Evolutionary conservation across 2,329 filamentous ascomycete genomes (phyloP), one percentile per base, ranked within the genome.

Genomic region (Alternaria sp.): DNA sequence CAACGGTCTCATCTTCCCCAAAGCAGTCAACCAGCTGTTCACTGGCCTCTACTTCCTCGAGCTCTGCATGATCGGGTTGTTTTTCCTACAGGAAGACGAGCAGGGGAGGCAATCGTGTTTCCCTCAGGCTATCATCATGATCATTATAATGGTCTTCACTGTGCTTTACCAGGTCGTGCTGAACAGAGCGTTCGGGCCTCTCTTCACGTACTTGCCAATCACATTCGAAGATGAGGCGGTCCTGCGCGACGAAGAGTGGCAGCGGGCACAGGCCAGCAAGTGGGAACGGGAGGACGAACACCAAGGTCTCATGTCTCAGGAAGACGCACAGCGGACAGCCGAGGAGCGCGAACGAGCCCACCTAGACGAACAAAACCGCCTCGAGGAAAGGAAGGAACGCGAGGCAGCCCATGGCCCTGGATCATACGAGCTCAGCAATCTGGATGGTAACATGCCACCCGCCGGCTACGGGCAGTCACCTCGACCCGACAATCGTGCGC

Each of bases 1-100:
- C 0, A 96, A 96, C 44, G 96, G 96, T 46, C 86, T 98, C 2
- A 83, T 98, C 55, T 99, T 97, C 73, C 96, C 96, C 0, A 88
- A 90, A 37, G 96, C 96, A 1, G 92, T 98, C 81, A 97, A 97
- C 75, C 95, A 97, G 77, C 92, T 96, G 0, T 98, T 99, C 75
- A 96, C 93, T 0, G 96, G 96, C 0, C 83, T 99, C 0, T 99
- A 99, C 74, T 89, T 97, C 65, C 96, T 99, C 90, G 94, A 98
- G 75, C 84, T 97, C 3, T 94, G 91, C 71, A 85, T 98, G 60
- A 90, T 97, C 47, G 96, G 94, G 37, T 84, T 97, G 21, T 98
- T 98, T 81, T 94, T 97, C 81, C 84, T 97, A 21, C 88, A 91
- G 3, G 77, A 84, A 41, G 86, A 94, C 63, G 83, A 86, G 1